Base-by-base conservation (phyloP, 129 eudicot genomes). In the Dittrichia graveolens region DNA sequence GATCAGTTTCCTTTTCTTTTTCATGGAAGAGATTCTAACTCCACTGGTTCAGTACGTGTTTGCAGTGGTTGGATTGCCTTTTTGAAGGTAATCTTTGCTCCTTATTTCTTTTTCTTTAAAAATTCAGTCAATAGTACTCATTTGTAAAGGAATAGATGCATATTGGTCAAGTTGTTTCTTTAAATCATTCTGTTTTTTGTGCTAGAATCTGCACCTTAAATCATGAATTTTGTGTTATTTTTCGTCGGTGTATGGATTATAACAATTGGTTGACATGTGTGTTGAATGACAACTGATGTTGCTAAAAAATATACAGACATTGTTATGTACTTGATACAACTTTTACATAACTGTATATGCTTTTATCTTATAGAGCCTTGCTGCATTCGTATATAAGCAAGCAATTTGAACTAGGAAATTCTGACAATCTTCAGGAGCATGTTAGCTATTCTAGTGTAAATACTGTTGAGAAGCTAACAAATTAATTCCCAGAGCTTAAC, bases 11-110 rank as follows among this genome's bases (percentile, higher is more conserved):
- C 38, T 65, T 49, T 54, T 56, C 49, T 56, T 72, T 79, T 18
- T 56, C 73, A 69, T 74, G 54, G 77, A 39, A 93, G 95, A 90
- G 90, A 84, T 83, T 93, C 83, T n/a, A 89, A 90, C 84, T 90
- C 98, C 71, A 95, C 96, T n/a, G 87, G 91, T 74, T 87, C 92
- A 15, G 57, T 76, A 77, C 90, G 96, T 72, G 85, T 92, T 31
- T 78, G 74, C 65, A 71, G 83, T 81, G 96, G 90, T 78, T 89
- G 98, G 98, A 69, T 89, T 55, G 74, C 92, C 80, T 87, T 89
- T 78, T 59, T 89, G 45, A 93, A 87, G 98, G 96, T 93, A 78
- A 38, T 61, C 2, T 73, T 49, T 63, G 64, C 52, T 67, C 61
- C 62, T 7, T 47, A 8, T 44, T 41, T 44, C 65, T 45, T 72